Base-by-base conservation (phyloP, 164 flowering plant species). In the Chimonanthus praecox region DNA sequence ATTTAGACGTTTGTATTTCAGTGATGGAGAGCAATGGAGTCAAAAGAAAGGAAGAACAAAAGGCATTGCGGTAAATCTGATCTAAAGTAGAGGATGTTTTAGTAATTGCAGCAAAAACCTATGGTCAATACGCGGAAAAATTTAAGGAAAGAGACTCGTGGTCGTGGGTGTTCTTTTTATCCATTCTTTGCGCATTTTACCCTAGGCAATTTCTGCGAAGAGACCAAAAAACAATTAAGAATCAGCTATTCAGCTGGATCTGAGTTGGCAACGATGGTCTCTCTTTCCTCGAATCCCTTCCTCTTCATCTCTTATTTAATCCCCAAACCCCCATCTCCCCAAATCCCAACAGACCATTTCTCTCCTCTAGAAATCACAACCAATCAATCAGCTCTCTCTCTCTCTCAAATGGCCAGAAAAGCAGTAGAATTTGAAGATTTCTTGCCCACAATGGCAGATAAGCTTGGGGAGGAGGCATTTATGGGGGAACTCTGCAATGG, bases 401-500 rank as follows among this genome's bases (percentile, higher is more conserved):
- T 8, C 10, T 44, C 68, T 10, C 46, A 43, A 70, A 70, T 70
- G 72, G 72, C 72, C 7, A n/a, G 51, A 15, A 70, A 58, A 7
- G 61, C 62, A 13, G 63, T 70, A 11, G 81, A 65, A 44, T 82
- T 82, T 69, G 74, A 79, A 18, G 84, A 82, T 67, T 72, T 70
- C 43, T 69, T 82, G 44, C 80, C 82, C 11, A 18, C 58, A 1
- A 82, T 82, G 84, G 82, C 73, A 3, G 77, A 77, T 5, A 80
- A 71, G 43, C 50, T 82, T 58, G 84, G 84, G 7, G 82, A 70
- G 3, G 80, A 82, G n/a, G 82, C 75, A 21, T 66, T 82, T 15
- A 82, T 82, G 6, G 76, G 66, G 43, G 82, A 82, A 73, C 71
- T 82, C 50, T 79, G 80, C 54, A 82, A 82, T 64, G 84, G 84